Evolutionary conservation across 106 monocot genomes (phyloP).

Genomic region (Acorus calamus): DNA sequence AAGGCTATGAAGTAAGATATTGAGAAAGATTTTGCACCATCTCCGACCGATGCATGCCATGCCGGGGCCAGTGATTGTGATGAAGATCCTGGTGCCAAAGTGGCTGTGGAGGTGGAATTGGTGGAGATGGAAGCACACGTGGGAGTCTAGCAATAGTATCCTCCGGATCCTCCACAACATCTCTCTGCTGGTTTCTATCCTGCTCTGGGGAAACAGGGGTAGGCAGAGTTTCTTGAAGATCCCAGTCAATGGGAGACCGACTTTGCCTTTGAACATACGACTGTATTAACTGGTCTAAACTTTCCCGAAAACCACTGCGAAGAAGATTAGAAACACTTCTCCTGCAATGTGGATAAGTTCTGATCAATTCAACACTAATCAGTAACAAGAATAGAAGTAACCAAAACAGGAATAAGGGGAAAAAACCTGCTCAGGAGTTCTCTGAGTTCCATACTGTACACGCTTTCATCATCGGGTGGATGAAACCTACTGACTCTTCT

Average conservation of each 20-base stretch:
- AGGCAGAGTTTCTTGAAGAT: slow-evolving; percentile 35
- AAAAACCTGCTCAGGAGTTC: slow-evolving; percentile 93
- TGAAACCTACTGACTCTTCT: slow-evolving; percentile 62
- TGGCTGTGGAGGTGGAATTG: slow-evolving; percentile 71
- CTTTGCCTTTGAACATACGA: slow-evolving; percentile 85
- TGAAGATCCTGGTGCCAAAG: slow-evolving; percentile 65
- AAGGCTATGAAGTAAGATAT: slow-evolving; percentile 2
- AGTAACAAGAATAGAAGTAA: neutral
- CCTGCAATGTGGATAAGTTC: slow-evolving; percentile 32
- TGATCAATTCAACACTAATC: neutral
- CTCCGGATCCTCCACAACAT: slow-evolving; percentile 28
- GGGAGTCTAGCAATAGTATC: slow-evolving; percentile 33
- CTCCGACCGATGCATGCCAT: slow-evolving; percentile 61
- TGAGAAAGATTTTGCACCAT: slow-evolving; percentile 29
- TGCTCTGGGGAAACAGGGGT: slow-evolving; percentile 35
- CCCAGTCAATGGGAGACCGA: slow-evolving; percentile 47
- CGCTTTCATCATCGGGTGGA: slow-evolving; percentile 84
- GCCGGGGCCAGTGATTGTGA: slow-evolving; percentile 56
- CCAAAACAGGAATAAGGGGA: neutral
- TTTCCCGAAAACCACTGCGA: slow-evolving; percentile 81
- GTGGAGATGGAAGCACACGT: slow-evolving; percentile 45
- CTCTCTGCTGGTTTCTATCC: slow-evolving; percentile 28
- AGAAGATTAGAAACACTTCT: slow-evolving; percentile 98
- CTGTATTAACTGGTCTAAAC: slow-evolving; percentile 76
- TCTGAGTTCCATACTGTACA: slow-evolving; percentile 85